phyloP scores from a whole-genome alignment of 1,284 basidiomycete genomes.

The Sutorius eximius region DNA sequence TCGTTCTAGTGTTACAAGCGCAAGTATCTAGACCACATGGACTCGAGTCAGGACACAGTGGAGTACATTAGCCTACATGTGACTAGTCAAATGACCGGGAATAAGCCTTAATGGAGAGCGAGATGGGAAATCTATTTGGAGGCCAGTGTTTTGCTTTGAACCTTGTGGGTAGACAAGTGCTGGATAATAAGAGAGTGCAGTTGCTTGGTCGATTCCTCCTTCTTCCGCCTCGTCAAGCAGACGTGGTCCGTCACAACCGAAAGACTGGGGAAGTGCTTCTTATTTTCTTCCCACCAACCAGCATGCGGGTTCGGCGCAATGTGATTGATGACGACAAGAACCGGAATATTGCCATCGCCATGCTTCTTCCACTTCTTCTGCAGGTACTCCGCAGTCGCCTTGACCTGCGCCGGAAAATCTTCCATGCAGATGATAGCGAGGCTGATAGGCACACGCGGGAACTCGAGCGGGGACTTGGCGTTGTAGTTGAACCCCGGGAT shows the following conservation, averaged over 20 bases:
- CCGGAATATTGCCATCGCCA: conserved; percentile 14
- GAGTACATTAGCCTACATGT: not conserved
- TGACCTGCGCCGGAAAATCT: conserved; percentile 24
- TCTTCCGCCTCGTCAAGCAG: conserved; percentile 19
- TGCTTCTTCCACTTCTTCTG: conserved; percentile 21
- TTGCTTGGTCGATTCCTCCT: conserved; percentile 23
- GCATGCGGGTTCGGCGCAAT: conserved; percentile 18
- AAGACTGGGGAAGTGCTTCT: conserved; percentile 23
- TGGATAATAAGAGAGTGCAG: conserved; percentile 23
- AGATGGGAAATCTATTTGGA: not conserved
- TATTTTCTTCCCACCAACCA: conserved; percentile 26
- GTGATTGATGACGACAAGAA: conserved; percentile 27
- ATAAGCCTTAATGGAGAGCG: not conserved
- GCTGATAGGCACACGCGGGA: conserved; percentile 22
- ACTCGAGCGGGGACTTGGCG: conserved; percentile 18
- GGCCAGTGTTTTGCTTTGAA: not conserved
- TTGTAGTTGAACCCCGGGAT: conserved; percentile 23
- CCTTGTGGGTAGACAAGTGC: conserved; percentile 10
- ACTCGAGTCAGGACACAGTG: not conserved
- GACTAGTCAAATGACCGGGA: not conserved
- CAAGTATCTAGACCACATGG: not conserved
- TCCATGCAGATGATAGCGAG: conserved; percentile 26
- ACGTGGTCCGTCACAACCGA: conserved; percentile 14
- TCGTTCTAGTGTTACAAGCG: not conserved
- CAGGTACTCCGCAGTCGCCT: conserved; percentile 21